Conservation (phyloP, 306 rosid genomes). For the Lathyrus tuberosus region DNA sequence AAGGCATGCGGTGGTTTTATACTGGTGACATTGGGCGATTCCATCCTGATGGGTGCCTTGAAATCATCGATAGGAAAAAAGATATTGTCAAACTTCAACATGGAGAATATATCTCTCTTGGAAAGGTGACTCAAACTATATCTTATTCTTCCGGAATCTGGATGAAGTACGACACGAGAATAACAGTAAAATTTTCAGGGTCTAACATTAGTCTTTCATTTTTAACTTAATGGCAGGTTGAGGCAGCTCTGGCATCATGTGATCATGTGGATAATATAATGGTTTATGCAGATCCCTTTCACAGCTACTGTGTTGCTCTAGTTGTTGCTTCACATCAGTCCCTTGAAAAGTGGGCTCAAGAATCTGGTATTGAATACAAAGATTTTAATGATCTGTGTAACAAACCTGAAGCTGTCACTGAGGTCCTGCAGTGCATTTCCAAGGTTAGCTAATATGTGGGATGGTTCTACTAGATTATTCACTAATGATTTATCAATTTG, state of each 20-base stretch:
- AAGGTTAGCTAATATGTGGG: conserved; percentile 58
- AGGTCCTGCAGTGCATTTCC: conserved; percentile 76
- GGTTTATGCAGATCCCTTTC: conserved; percentile 84
- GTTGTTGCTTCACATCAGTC: conserved; percentile 58
- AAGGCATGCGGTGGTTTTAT: conserved; percentile 87
- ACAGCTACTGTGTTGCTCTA: conserved; percentile 74
- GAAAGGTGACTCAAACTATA: conserved; percentile 63
- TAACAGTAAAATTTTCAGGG: conserved; percentile 26
- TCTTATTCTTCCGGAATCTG: conserved; percentile 9
- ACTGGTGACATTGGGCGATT: conserved; percentile 80
- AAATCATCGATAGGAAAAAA: conserved; percentile 90
- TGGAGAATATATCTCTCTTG: conserved; percentile 91
- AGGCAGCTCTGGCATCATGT: conserved; percentile 67
- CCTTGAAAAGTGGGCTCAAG: conserved; percentile 83
- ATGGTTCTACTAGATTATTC: conserved; percentile 15
- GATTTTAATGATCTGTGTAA: conserved; percentile 76
- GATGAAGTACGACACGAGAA: conserved; percentile 10
- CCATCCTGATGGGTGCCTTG: conserved; percentile 92
- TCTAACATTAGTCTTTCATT: conserved; percentile 29
- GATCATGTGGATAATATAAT: conserved; percentile 74
- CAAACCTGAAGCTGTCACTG: conserved; percentile 63
- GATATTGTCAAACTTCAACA: conserved; percentile 98
- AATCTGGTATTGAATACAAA: conserved; percentile 57
- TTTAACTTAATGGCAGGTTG: conserved; percentile 62
- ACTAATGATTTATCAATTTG: neutral